These are phyloP conservation scores for Lasiodiplodia gonubiensis DNA, from an alignment of 2,329 filamentous ascomycete species.

Conservation along the genomic window DNA sequence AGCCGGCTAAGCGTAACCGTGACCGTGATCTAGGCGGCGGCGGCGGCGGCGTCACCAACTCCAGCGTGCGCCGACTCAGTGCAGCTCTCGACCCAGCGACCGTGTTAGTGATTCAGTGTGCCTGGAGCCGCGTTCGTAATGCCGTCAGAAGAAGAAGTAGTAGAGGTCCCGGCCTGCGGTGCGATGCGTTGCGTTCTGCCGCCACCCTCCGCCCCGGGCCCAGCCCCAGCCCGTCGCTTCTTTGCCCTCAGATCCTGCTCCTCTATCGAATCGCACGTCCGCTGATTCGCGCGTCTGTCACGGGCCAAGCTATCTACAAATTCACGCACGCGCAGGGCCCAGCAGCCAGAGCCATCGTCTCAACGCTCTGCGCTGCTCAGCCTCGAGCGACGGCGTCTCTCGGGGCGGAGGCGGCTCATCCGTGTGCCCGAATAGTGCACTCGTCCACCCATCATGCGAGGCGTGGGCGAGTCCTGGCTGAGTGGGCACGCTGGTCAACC, in stretches of 20 bases:
- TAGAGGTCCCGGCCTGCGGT: slow-evolving; percentile 5
- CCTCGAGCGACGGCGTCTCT: background rate
- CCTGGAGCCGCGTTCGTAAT: slow-evolving; percentile 15
- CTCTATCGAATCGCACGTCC: slow-evolving; percentile 59
- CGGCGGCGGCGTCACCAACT: slow-evolving; percentile 20
- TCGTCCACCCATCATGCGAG: slow-evolving; percentile 1
- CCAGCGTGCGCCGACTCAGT: slow-evolving; percentile 15
- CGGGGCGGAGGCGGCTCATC: slow-evolving; percentile 19
- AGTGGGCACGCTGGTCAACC: slow-evolving; percentile 6
- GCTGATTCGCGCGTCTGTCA: slow-evolving; percentile 46
- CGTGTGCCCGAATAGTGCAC: slow-evolving; percentile 9
- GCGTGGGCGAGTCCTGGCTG: slow-evolving; percentile 17
- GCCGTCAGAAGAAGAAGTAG: slow-evolving; percentile 21
- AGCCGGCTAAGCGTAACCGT: slow-evolving; percentile 28
- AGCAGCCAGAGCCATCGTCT: slow-evolving; percentile 3
- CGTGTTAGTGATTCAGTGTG: background rate
- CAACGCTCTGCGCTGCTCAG: background rate
- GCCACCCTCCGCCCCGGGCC: slow-evolving; percentile 22
- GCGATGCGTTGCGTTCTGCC: slow-evolving; percentile 25
- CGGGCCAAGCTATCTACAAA: slow-evolving; percentile 29
- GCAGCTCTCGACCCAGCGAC: slow-evolving; percentile 3
- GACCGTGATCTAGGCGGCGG: slow-evolving; percentile 27
- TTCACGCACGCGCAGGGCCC: slow-evolving; percentile 22
- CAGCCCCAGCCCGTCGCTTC: slow-evolving; percentile 7
- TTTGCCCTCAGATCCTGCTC: slow-evolving; percentile 53